Base-by-base conservation (phyloP, 2,329 filamentous ascomycete species). In the Pezicula neosporulosa region DNA sequence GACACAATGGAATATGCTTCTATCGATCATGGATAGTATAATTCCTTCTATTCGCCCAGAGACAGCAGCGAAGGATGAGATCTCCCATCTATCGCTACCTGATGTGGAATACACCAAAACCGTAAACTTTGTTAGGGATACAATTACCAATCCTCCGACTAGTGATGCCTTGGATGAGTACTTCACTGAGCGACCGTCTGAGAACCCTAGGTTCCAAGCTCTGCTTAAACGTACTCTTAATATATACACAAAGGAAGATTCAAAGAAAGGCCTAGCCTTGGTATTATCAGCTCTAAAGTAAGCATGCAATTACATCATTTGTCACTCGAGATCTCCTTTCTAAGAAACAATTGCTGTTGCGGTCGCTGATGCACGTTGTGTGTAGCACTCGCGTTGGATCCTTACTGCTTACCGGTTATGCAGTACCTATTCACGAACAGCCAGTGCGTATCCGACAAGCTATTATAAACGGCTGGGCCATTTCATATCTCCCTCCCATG, bases 331-430 rank as follows among this genome's bases (percentile, higher is more conserved):
- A 8, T 30, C 8, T 30, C 10, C 28, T 8, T 9, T 7, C 10
- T 30, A 12, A 30, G 28, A 30, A 30, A 30, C 6, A 30, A 30
- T 9, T 21, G 21, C 21, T 21, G 28, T 8, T 30, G 28, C 28
- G 28, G 9, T 30, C 28, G 28, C 28, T 30, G 28, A 30, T 30
- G 6, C 28, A 30, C 10, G 7, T 30, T 30, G 7, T 12, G 28
- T 9, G 30, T 30, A 88, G 83, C 54, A 84, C 83, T 19, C 77
- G 81, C 33, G 66, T 77, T 3, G 86, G 86, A 24, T 82, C 83
- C 24, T 68, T 87, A 16, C 65, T 87, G 6, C 72, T 89, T 44
- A 90, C 87, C 0, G 86, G 87, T n/a, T 80, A 83, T 63, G 74
- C 78, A 56, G 80, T 77, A 0, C 81, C 85, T 1, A 67, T 90